phyloP scores from a whole-genome alignment of 2,329 filamentous ascomycete genomes.

The Clarireedia sp. region DNA sequence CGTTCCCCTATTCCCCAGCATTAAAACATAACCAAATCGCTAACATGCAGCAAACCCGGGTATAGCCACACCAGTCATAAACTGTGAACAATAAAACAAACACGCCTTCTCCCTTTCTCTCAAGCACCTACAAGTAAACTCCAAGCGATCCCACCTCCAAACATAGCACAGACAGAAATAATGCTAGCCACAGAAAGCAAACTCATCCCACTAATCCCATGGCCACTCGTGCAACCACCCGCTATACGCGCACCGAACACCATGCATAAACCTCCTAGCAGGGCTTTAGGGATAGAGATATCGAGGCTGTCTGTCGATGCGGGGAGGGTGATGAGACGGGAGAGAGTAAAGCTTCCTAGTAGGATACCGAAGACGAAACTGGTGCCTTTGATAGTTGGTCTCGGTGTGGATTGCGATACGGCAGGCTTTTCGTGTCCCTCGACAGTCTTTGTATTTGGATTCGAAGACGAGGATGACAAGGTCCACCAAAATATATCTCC shows the following conservation, averaged over 20 bases:
- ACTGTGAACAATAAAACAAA: too few relatives aligned
- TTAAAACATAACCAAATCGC: too few relatives aligned
- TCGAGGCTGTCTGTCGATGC: background rate
- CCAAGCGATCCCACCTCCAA: constrained; percentile 41
- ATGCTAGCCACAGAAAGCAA: constrained; percentile 54
- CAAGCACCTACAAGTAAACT: background rate
- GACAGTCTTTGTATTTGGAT: background rate
- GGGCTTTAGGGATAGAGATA: background rate
- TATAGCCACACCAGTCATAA: too few relatives aligned
- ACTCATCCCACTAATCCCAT: constrained; percentile 61
- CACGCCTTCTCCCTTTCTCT: too few relatives aligned
- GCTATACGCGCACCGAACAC: constrained; percentile 53
- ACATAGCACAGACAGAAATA: constrained; percentile 50
- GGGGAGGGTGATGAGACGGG: constrained; percentile 7
- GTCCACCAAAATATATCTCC: constrained; percentile 44
- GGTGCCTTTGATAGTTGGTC: constrained; percentile 23
- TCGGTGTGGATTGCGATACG: background rate
- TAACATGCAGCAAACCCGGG: too few relatives aligned
- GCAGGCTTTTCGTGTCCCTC: background rate
- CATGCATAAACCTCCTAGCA: constrained; percentile 49
- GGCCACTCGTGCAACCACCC: constrained; percentile 60
- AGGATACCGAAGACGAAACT: constrained; percentile 46
- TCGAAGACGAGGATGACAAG: background rate
- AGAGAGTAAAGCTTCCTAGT: constrained; percentile 35
- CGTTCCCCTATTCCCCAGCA: too few relatives aligned